Evolutionary conservation across 2,329 filamentous ascomycete genomes (phyloP), one percentile per base, ranked within the genome.

Genomic region (Pseudocercospora musae): DNA sequence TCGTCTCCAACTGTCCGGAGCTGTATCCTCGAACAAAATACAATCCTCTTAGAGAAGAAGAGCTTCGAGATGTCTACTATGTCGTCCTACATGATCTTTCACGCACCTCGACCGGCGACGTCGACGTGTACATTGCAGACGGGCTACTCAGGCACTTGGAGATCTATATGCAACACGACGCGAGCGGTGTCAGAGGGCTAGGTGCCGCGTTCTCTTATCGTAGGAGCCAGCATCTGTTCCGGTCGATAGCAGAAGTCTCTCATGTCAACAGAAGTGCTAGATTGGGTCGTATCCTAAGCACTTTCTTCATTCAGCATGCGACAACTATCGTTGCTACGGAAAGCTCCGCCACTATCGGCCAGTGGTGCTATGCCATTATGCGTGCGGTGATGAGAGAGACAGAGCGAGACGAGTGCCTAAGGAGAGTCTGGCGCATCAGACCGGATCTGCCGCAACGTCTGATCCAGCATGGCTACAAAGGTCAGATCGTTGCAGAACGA

Each of bases 21-120:
- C 25, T 63, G 15, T 63, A 60, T 44, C 62, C 62, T 25, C 23
- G 57, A 53, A 60, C 57, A 33, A 54, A 53, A 27, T 63, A 60
- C 57, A 63, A 63, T 37, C 62, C 62, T n/a, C 44, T 63, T 3
- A 21, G 62, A 48, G 62, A 63, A 42, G 62, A 63, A 25, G 62
- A 63, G 23, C 31, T 63, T 3, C 62, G 62, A 21, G 62, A 63
- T 33, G 62, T 63, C 25, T 63, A 63, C 46, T 63, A 63, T n/a
- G 25, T 60, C 11, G 56, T 55, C 11, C 53, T 63, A 3, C 62
- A 58, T 29, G 57, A 63, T 25, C 46, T 60, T 13, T 63, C 62
- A 20, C 49, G 57, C 49, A 60, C 62, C 4, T 63, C 61, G 3
- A 37, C 50, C 3, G 52, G 57, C 8, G 46, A 40, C 18, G 33